Evolutionary conservation across 129 eudicot genomes (phyloP).

Genomic region (Heracleum sosnowskyi): DNA sequence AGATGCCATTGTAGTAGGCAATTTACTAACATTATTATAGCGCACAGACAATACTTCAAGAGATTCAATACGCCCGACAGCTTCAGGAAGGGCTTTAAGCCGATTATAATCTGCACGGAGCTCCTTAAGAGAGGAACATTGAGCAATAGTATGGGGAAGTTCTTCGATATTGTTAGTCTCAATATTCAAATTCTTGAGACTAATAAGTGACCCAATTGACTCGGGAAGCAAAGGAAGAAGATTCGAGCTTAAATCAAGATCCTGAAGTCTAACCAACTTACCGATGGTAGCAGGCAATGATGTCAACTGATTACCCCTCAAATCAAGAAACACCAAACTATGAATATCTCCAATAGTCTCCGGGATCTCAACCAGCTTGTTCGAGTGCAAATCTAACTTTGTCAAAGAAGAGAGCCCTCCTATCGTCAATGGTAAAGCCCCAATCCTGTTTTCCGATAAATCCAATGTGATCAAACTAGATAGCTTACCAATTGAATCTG

Average conservation of each 20-base stretch:
- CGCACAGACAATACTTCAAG: slow-evolving; percentile 61
- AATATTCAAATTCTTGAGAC: slow-evolving; percentile 48
- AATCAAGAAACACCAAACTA: slow-evolving; percentile 48
- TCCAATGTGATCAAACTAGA: slow-evolving; percentile 50
- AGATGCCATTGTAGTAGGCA: slow-evolving; percentile 83
- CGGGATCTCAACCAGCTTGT: slow-evolving; percentile 55
- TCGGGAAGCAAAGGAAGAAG: slow-evolving; percentile 53
- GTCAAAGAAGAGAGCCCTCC: slow-evolving; percentile 60
- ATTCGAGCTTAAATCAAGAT: slow-evolving; percentile 85
- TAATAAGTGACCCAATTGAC: slow-evolving; percentile 54
- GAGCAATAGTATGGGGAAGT: slow-evolving; percentile 68
- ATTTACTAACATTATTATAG: slow-evolving; percentile 57
- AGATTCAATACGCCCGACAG: slow-evolving; percentile 57
- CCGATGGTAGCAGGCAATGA: slow-evolving; percentile 50
- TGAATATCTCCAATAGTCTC: slow-evolving; percentile 69
- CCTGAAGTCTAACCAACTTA: slow-evolving; percentile 51
- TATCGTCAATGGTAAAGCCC: slow-evolving; percentile 48
- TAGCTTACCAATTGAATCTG: slow-evolving; percentile 81
- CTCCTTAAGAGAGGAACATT: slow-evolving; percentile 64
- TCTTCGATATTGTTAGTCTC: slow-evolving; percentile 84
- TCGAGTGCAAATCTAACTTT: slow-evolving; percentile 61
- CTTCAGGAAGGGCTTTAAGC: slow-evolving; percentile 90
- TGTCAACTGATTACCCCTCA: slow-evolving; percentile 62
- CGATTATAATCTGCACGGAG: slow-evolving; percentile 79
- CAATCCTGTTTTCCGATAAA: slow-evolving; percentile 68